Base-by-base conservation (phyloP, 148 eudicot genomes). In the Nepenthes gracilis region DNA sequence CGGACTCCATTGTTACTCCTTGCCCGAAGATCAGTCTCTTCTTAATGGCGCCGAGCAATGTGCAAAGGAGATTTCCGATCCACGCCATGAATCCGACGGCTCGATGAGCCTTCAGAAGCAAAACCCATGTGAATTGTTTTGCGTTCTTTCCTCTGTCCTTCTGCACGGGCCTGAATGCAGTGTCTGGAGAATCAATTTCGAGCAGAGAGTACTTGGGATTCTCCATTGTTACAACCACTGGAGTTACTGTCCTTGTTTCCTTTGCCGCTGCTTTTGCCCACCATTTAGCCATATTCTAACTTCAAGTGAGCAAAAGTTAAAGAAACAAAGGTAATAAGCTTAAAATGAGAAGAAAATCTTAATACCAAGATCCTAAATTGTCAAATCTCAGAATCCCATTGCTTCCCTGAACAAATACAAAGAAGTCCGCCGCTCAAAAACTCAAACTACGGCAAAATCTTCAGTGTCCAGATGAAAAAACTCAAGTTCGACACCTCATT, bases 221-320 rank as follows among this genome's bases (percentile, higher is more conserved):
- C 61, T 78, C 82, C 85, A 81, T 81, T 45, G 77, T 81, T 5
- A 81, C 85, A 37, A 78, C 64, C 40, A 81, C 85, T 67, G 85
- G 78, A 5, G 80, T 81, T 58, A 80, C 85, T 32, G 73, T 78
- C 58, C 77, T 75, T 6, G 71, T 48, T 47, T 75, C 82, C 40
- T 75, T 73, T 47, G 43, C 7, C 6, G 60, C 48, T 60, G 34
- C 69, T 77, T 35, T 62, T 32, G 11, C 54, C 75, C 85, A 78
- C 78, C 82, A 81, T 62, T 66, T 72, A 23, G 64, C 61, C 74
- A 70, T 61, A 65, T 59, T 23, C 76, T 40, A 40, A 8, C 45
- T 40, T 3, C 4, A 40, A 40, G 45, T 40, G 45, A 8, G 45
- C 45, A 40, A 40, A 40, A 40, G 1, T 8, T 8, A 40, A 40